Conservation (phyloP, 176 grass and related monocot genomes). For the Rhipidocladum racemiflorum region DNA sequence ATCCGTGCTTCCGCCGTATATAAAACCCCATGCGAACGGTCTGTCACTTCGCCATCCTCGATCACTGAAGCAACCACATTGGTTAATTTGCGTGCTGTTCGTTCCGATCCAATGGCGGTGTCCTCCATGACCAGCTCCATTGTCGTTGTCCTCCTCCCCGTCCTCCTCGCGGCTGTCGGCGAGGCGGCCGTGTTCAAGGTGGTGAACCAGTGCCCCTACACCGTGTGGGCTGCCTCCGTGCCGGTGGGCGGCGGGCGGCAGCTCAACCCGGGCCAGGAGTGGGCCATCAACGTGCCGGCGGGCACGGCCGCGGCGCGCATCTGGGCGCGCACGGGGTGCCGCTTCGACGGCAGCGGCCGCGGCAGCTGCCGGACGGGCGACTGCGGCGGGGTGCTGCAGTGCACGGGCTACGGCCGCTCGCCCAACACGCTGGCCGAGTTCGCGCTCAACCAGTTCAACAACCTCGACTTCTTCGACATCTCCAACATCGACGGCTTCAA, state of each 20-base stretch:
- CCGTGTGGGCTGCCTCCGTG: slow-evolving; percentile 42
- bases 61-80: neutral
- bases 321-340: slow-evolving; percentile 64
- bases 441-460: neutral
- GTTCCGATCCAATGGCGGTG: neutral
- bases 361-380: slow-evolving; percentile 53
- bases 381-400: slow-evolving; percentile 46
- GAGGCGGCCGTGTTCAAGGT: slow-evolving; percentile 33
- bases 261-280: slow-evolving; percentile 34
- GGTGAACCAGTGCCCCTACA: slow-evolving; percentile 55
- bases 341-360: slow-evolving; percentile 40
- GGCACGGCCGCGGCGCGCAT: slow-evolving; percentile 34
- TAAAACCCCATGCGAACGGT: too few relatives aligned
- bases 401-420: slow-evolving; percentile 27
- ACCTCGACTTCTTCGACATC: slow-evolving; percentile 38
- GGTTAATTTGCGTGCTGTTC: too few relatives aligned
- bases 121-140: neutral
- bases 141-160: neutral
- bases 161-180: neutral
- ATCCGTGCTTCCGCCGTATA: neutral
- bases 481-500: slow-evolving; percentile 55
- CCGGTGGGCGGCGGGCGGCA: slow-evolving; percentile 41
- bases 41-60: neutral
- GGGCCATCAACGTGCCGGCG: neutral
- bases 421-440: slow-evolving; percentile 49